Evolutionary conservation across 306 rosid genomes (phyloP).

Genomic region (Quercus cerris): DNA sequence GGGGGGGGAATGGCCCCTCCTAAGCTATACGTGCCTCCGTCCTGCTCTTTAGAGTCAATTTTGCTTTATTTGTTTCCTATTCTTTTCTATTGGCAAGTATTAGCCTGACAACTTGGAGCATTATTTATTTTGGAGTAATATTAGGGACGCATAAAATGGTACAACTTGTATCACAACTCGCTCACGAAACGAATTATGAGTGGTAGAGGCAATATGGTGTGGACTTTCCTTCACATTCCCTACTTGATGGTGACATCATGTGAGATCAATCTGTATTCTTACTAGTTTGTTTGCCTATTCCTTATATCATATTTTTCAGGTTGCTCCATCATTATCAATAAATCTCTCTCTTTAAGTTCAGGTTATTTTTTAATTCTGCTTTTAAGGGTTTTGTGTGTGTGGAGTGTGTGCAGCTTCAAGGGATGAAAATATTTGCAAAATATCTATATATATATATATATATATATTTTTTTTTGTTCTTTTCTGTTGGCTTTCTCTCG

Average conservation of each 20-base stretch:
- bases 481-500: background rate
- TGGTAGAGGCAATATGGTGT: conserved; percentile 55
- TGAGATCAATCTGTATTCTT: conserved; percentile 47
- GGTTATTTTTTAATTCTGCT: conserved; percentile 93
- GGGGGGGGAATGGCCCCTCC: too few relatives aligned
- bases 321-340: conserved; percentile 31
- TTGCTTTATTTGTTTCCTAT: background rate
- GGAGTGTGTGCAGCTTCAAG: conserved; percentile 93
- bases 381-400: conserved; percentile 65
- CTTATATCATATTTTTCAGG: background rate
- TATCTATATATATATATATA: background rate
- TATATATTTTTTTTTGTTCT: background rate
- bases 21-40: too few relatives aligned
- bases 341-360: conserved; percentile 42
- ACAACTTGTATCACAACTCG: too few relatives aligned
- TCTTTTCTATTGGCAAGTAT: background rate
- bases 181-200: accelerated
- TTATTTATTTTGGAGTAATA: too few relatives aligned
- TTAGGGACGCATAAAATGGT: too few relatives aligned
- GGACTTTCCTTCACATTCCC: conserved; percentile 69
- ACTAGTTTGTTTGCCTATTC: conserved; percentile 19
- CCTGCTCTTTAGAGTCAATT: background rate
- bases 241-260: conserved; percentile 78
- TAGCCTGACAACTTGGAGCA: background rate
- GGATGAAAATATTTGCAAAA: conserved; percentile 65